phyloP scores from a whole-genome alignment of 2,329 filamentous ascomycete genomes.

The Bisporella sp. region DNA sequence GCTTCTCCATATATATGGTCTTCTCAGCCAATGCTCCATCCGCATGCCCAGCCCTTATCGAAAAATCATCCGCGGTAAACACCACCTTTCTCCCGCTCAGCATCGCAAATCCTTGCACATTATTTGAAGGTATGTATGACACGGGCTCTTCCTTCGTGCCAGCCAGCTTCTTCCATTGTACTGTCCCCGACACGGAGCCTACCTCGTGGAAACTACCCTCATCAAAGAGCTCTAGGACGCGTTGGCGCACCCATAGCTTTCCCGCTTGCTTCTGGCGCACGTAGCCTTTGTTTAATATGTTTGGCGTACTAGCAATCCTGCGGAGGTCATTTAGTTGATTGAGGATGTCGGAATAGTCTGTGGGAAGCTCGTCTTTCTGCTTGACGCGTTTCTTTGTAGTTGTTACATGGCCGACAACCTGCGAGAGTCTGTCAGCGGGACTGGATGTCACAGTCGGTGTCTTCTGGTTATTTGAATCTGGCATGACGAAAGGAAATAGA shows the following conservation, averaged over 20 bases:
- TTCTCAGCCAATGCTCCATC: slow-evolving; percentile 52
- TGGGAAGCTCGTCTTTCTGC: slow-evolving; percentile 38
- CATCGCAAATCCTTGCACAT: slow-evolving; percentile 51
- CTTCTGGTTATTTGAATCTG: slow-evolving; percentile 3
- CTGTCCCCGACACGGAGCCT: slow-evolving; percentile 52
- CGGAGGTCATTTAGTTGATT: slow-evolving; percentile 45
- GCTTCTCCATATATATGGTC: slow-evolving; percentile 55
- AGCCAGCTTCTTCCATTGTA: slow-evolving; percentile 46
- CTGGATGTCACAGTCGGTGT: slow-evolving; percentile 16
- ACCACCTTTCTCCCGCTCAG: slow-evolving; percentile 47
- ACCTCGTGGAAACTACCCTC: slow-evolving; percentile 49
- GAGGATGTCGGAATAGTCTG: slow-evolving; percentile 56
- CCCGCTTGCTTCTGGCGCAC: slow-evolving; percentile 56
- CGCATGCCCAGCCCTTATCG: slow-evolving; percentile 55
- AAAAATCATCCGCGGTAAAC: slow-evolving; percentile 59
- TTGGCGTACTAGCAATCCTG: slow-evolving; percentile 46
- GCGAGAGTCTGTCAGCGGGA: slow-evolving; percentile 26
- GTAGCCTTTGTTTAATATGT: slow-evolving; percentile 48
- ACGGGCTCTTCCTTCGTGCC: slow-evolving; percentile 38
- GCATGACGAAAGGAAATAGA: slow-evolving; percentile 8
- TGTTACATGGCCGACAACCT: slow-evolving; percentile 24
- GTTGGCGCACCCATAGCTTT: slow-evolving; percentile 58
- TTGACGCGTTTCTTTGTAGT: slow-evolving; percentile 22
- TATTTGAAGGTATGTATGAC: slow-evolving; percentile 52
- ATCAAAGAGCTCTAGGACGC: slow-evolving; percentile 52